A percentile compares a stretch with the other conserved stretches of the same genome.
Evolutionary conservation across 257 asterid genomes (phyloP).

Genomic region (Solanum pinnatisectum): DNA sequence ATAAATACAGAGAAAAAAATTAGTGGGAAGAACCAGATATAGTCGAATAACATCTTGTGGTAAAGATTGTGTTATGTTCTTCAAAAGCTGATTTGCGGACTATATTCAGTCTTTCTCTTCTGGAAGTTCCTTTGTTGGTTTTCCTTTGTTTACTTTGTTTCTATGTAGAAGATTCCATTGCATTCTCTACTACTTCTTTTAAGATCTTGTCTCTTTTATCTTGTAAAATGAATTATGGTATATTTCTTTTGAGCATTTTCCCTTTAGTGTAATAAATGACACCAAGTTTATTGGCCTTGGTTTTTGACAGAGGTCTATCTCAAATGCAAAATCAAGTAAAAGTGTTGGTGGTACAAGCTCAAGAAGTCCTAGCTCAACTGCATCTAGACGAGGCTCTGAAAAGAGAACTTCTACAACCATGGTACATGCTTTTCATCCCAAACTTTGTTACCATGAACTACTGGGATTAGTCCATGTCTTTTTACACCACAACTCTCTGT

Average conservation of each 20-base stretch:
- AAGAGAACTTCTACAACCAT: constrained; percentile 45
- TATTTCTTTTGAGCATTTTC: not conserved
- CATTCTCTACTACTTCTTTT: not conserved
- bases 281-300: not conserved
- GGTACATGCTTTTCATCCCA: constrained; percentile 24
- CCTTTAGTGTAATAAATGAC: not conserved
- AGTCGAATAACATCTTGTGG: not conserved
- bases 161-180: not conserved
- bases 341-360: constrained; percentile 42
- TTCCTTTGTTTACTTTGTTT: not conserved
- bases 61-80: not conserved
- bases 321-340: constrained; percentile 56
- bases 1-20: not conserved
- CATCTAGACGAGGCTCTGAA: constrained; percentile 57
- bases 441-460: not conserved
- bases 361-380: constrained; percentile 40
- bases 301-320: constrained; percentile 34
- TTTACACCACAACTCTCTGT: not conserved
- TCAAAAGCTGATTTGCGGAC: not conserved
- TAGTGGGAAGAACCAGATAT: not conserved
- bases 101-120: not conserved
- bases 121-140: not conserved
- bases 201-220: not conserved
- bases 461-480: not conserved
- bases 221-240: not conserved